phyloP scores from a whole-genome alignment of 148 eudicot species.

The Cornus controversa region DNA sequence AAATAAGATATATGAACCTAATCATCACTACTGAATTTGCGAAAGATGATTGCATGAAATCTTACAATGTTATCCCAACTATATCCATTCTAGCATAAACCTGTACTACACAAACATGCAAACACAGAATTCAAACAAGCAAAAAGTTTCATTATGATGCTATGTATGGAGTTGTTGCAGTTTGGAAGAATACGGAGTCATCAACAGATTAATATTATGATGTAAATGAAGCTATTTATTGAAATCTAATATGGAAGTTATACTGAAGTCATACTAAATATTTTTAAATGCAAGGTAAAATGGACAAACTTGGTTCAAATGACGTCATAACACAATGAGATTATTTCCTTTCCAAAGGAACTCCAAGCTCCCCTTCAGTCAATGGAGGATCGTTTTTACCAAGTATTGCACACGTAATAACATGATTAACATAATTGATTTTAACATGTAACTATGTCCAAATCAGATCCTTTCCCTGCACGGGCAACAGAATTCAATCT shows the following conservation, averaged over 20 bases:
- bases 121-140: background rate
- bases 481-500: constrained; percentile 17
- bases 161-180: background rate
- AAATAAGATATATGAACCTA: background rate
- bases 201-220: background rate
- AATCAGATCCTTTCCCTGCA: background rate
- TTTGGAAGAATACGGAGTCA: background rate
- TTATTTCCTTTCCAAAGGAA: background rate
- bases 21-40: background rate
- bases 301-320: background rate
- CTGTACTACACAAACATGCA: background rate
- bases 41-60: background rate
- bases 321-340: background rate
- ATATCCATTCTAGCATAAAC: background rate
- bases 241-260: background rate
- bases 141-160: background rate
- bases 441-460: background rate
- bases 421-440: background rate
- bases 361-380: background rate
- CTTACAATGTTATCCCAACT: background rate
- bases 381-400: background rate
- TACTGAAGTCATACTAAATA: background rate
- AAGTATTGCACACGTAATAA: background rate
- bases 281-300: background rate
- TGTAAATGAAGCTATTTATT: background rate